Conservation (phyloP, 352 stramenopile genomes). For the Phytopythium chamaehyphon region DNA sequence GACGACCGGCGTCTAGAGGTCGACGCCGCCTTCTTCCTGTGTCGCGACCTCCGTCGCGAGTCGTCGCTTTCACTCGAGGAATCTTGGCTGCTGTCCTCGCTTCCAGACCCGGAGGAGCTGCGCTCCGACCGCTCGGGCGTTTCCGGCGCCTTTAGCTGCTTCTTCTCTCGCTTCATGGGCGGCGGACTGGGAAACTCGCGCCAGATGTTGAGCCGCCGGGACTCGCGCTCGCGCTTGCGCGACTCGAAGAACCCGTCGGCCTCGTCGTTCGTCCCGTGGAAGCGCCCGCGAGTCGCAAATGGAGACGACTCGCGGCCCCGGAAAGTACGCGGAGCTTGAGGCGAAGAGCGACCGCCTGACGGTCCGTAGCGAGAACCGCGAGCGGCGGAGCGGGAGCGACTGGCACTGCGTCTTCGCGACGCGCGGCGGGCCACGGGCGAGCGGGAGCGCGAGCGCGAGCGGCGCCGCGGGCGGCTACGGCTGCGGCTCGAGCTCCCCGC, state of each 20-base stretch:
- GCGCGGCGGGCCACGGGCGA: too few species aligned
- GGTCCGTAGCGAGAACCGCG: constrained; percentile 19
- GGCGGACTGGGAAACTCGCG: constrained; percentile 60
- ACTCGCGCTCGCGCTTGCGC: constrained; percentile 62
- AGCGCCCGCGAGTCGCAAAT: constrained; percentile 10
- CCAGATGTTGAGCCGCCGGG: constrained; percentile 72
- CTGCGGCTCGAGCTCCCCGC: constrained; percentile 19
- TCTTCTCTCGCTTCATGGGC: constrained; percentile 43
- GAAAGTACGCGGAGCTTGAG: constrained; percentile 2
- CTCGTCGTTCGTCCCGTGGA: constrained; percentile 22
- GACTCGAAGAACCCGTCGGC: constrained; percentile 68
- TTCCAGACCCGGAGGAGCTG: constrained; percentile 17
- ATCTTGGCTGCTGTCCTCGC: constrained; percentile 19
- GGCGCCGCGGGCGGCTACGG: not conserved
- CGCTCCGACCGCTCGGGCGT: constrained; percentile 24
- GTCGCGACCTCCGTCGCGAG: constrained; percentile 12
- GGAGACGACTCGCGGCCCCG: constrained; percentile 5
- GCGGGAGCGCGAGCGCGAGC: too few species aligned
- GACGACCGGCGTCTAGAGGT: constrained; percentile 11
- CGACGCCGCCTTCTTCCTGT: not conserved
- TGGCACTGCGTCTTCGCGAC: constrained; percentile 23
- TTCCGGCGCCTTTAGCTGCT: constrained; percentile 35
- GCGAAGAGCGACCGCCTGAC: constrained; percentile 8
- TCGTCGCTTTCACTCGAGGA: constrained; percentile 30
- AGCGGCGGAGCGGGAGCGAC: constrained; percentile 11